Conservation (phyloP, 2,329 filamentous ascomycete species). For the Teratosphaeria pseudoeucalypti region DNA sequence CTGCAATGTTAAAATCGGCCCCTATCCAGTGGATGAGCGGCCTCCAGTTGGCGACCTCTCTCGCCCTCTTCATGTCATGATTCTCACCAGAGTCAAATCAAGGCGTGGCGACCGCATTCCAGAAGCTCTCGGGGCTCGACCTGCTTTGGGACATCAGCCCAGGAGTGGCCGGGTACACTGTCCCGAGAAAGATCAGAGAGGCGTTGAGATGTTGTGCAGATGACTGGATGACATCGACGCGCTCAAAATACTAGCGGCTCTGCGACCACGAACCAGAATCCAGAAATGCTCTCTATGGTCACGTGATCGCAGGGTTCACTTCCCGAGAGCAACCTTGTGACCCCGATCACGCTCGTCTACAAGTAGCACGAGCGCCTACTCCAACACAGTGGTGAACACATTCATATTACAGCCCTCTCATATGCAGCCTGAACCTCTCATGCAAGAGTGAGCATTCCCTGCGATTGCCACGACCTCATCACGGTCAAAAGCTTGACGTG, state of each 20-base stretch:
- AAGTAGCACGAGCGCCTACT: slow-evolving; percentile 12
- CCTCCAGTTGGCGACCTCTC: not conserved
- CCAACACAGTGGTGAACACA: not conserved
- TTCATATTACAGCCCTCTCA: not conserved
- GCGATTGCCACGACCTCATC: not conserved
- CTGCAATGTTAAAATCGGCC: not conserved
- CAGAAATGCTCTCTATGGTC: not conserved
- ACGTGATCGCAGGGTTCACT: not conserved
- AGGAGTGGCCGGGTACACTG: slow-evolving; percentile 8
- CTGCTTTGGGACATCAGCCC: slow-evolving; percentile 12
- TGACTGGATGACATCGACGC: slow-evolving; percentile 5
- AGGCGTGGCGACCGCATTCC: slow-evolving; percentile 1
- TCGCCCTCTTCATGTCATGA: not conserved
- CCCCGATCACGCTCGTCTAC: slow-evolving; percentile 1
- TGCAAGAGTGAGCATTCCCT: not conserved
- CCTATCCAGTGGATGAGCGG: not conserved
- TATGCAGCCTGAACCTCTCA: not conserved
- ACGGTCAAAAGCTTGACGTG: not conserved
- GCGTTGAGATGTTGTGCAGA: slow-evolving; percentile 4
- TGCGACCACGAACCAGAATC: not conserved
- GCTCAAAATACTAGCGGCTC: not conserved
- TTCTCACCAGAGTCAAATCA: not conserved
- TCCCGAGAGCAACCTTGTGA: slow-evolving; percentile 2
- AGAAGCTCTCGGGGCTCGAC: slow-evolving; percentile 8
- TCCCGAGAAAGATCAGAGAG: not conserved